Conservation (phyloP, 306 rosid species). For the Dalbergia cochinchinensis region DNA sequence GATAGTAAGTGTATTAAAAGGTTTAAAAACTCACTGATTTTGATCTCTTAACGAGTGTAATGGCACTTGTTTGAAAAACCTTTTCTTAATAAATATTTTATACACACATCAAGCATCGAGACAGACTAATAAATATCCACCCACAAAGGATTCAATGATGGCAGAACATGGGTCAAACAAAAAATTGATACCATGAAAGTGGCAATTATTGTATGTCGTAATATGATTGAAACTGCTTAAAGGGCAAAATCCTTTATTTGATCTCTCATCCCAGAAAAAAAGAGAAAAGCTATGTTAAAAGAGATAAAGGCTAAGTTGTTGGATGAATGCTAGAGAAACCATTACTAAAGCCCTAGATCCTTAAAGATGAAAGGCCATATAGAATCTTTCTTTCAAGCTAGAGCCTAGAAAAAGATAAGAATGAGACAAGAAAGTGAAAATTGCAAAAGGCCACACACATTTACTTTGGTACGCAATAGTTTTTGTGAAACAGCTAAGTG, state of each 20-base stretch:
- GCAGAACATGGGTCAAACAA: conserved; percentile 11
- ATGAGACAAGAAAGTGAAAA: conserved; percentile 22
- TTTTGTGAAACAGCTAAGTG: conserved; percentile 5
- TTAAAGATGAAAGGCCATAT: conserved; percentile 26
- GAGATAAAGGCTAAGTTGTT: conserved; percentile 17
- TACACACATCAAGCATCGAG: not conserved
- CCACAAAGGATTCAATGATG: conserved; percentile 22
- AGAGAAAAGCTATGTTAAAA: conserved; percentile 20
- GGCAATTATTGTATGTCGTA: conserved; percentile 34
- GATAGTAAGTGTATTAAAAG: no score
- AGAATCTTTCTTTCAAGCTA: conserved; percentile 35
- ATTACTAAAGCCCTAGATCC: conserved; percentile 9
- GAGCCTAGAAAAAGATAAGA: conserved; percentile 14
- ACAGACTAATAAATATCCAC: not conserved
- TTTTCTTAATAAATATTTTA: not conserved
- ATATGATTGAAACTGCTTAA: conserved; percentile 26
- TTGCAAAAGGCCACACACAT: not conserved
- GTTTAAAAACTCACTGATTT: no score
- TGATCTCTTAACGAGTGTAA: no score
- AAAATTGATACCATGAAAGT: conserved; percentile 4
- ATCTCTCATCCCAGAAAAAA: conserved; percentile 10
- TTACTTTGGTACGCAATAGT: conserved; percentile 4
- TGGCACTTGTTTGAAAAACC: no score
- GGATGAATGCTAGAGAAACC: conserved; percentile 27
- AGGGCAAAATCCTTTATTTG: conserved; percentile 20